Evolutionary conservation across 768 basidiomycete species (phyloP).

Genomic region (Psilocybe subaeruginosa): DNA sequence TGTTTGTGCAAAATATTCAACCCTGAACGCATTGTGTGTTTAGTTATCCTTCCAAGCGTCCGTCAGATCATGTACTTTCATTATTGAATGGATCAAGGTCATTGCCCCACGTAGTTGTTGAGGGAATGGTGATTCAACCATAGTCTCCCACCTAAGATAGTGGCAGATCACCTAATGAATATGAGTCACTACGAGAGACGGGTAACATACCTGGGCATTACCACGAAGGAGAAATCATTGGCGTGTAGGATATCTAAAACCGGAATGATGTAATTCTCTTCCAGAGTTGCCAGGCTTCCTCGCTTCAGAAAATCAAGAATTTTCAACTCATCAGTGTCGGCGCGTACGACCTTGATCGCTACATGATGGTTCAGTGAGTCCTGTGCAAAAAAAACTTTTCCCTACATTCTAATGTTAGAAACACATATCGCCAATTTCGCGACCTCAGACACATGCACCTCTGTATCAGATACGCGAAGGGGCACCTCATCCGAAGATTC

Average conservation of each 20-base stretch:
- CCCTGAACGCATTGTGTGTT: slow-evolving; percentile 6
- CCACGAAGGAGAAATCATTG: slow-evolving; percentile 22
- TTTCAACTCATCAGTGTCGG: slow-evolving; percentile 26
- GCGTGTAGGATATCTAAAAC: slow-evolving; percentile 27
- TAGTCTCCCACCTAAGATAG: slow-evolving; percentile 16
- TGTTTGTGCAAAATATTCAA: slow-evolving; percentile 20
- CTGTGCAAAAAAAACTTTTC: slow-evolving; percentile 23
- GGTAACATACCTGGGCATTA: background rate
- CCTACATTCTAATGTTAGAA: background rate
- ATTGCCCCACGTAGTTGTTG: slow-evolving; percentile 6
- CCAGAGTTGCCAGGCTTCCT: slow-evolving; percentile 1
- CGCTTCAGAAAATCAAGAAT: slow-evolving; percentile 22
- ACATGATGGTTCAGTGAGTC: slow-evolving; percentile 24
- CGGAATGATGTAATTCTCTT: slow-evolving; percentile 23
- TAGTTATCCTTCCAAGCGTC: too few relatives aligned
- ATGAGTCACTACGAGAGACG: background rate
- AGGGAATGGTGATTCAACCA: background rate
- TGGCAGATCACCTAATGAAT: background rate
- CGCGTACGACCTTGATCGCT: slow-evolving; percentile 27
- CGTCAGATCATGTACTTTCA: slow-evolving; percentile 10
- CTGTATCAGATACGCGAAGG: background rate
- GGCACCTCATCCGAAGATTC: background rate
- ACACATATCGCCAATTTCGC: background rate
- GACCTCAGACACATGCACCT: background rate
- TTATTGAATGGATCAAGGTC: slow-evolving; percentile 14